Evolutionary conservation across 805 yeast species (phyloP).

Genomic region (Scheffersomyces coipomensis): DNA sequence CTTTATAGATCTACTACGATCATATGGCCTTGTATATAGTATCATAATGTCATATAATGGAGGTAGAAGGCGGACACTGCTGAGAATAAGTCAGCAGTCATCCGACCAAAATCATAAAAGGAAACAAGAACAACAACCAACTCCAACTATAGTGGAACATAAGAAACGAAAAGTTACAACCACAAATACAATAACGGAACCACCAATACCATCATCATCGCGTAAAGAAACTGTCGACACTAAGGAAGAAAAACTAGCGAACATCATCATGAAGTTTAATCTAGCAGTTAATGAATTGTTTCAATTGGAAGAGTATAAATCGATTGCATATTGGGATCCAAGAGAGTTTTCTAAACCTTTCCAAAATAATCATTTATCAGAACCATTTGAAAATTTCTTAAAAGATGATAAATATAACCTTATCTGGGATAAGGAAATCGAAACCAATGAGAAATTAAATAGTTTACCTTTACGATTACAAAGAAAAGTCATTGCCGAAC

Average conservation of each 20-base stretch:
- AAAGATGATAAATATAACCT: conserved; percentile 24
- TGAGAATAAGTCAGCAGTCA: neutral
- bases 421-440: conserved; percentile 31
- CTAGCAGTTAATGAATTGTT: conserved; percentile 58
- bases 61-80: neutral
- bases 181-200: neutral
- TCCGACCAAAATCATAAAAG: neutral
- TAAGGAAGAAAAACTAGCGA: conserved; percentile 31
- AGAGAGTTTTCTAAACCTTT: conserved; percentile 26
- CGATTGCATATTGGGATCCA: conserved; percentile 65
- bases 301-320: conserved; percentile 60
- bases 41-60: neutral
- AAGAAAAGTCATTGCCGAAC: conserved; percentile 34
- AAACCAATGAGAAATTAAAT: conserved; percentile 18
- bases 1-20: no score
- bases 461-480: conserved; percentile 40
- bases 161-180: conserved; percentile 20
- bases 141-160: neutral
- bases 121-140: neutral
- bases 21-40: no score
- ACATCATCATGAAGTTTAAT: conserved; percentile 46
- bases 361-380: conserved; percentile 25
- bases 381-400: conserved; percentile 28
- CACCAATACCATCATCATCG: neutral
- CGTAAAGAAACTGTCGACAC: conserved; percentile 1